Evolutionary conservation across 2,329 filamentous ascomycete genomes (phyloP), one percentile per base, ranked within the genome.

Genomic region (Meredithiella fracta): DNA sequence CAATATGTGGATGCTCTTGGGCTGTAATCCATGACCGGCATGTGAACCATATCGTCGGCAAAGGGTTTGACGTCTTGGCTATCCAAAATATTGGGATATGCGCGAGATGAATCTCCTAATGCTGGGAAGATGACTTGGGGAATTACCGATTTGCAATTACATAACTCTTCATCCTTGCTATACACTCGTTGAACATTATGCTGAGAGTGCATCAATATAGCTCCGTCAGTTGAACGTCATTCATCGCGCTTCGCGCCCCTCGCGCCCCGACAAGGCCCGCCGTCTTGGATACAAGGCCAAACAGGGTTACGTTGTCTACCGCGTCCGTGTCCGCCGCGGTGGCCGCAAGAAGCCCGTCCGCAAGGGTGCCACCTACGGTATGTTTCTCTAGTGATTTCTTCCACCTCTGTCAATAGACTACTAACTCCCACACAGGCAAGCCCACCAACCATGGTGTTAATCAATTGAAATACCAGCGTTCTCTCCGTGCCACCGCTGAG

Each of bases 161-260:
- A 58, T 31, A 37, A 49, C 53, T 53, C 53, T 51, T 58, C 57
- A 70, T 74, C 79, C 80, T 67, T 87, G 84, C 83, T 87, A 88
- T 89, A 88, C 86, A 95, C 88, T 95, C 88, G 88, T 94, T 96
- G 90, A 96, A 94, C 88, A 79, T 90, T 84, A 59, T 79, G 88
- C 91, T 96, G 90, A 96, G 90, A 96, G 88, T 96, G 86, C 88
- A 92, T 92, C 77, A 92, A 91, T 90, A 91, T 92, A 96, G 91
- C 88, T 94, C 75, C 90, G 91, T 80, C 91, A 97, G 82, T 80
- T 97, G 78, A 94, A 97, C 79, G 90, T 96, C 75, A 92, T 97
- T 79, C 92, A 98, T 84, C 91, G 92, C 73, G 92, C 92, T 71
- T 94, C 89, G 69, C 90, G 91, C 69, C 92, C 92, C 67, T 95